Evolutionary conservation across 768 basidiomycete genomes (phyloP).

Genomic region (Rhodotorula toruloides): DNA sequence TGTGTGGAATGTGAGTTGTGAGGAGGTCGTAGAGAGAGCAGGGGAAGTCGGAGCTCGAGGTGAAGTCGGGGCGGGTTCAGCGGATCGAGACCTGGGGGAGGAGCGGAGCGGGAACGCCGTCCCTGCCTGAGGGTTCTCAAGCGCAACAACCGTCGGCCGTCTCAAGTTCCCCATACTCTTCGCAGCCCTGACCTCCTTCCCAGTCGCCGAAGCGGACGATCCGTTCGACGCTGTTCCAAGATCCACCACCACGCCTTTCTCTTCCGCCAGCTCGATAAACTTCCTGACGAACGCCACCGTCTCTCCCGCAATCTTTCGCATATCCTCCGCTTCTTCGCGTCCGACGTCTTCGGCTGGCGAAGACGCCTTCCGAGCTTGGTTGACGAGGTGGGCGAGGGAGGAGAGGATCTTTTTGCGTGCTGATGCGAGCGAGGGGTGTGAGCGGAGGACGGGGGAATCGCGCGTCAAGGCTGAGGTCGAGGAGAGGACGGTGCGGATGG

Average conservation of each 20-base stretch:
- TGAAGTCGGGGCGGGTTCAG: not conserved
- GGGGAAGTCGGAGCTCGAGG: not conserved
- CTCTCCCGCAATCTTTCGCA: slow-evolving; percentile 74
- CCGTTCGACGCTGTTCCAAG: not conserved
- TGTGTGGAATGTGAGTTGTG: slow-evolving; percentile 11
- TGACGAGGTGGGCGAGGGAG: slow-evolving; percentile 71
- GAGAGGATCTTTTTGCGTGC: slow-evolving; percentile 78
- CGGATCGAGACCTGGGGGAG: no score
- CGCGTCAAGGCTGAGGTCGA: slow-evolving; percentile 77
- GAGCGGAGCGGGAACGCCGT: no score
- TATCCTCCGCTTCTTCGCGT: slow-evolving; percentile 62
- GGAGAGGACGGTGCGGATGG: slow-evolving; percentile 78
- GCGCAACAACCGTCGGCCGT: no score
- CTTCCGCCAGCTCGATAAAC: slow-evolving; percentile 56
- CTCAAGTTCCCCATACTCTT: slow-evolving; percentile 28
- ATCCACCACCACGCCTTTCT: slow-evolving; percentile 45
- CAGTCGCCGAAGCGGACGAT: not conserved
- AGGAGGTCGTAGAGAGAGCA: not conserved
- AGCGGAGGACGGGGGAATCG: slow-evolving; percentile 67
- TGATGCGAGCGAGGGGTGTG: slow-evolving; percentile 61
- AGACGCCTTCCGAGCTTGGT: slow-evolving; percentile 55
- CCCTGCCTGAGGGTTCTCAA: no score
- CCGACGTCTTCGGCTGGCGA: slow-evolving; percentile 48
- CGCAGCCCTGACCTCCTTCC: slow-evolving; percentile 4
- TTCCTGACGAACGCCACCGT: slow-evolving; percentile 73